Evolutionary conservation across 495 filamentous ascomycete species (phyloP).

Genomic region (Staphylotrichum tortipilum): DNA sequence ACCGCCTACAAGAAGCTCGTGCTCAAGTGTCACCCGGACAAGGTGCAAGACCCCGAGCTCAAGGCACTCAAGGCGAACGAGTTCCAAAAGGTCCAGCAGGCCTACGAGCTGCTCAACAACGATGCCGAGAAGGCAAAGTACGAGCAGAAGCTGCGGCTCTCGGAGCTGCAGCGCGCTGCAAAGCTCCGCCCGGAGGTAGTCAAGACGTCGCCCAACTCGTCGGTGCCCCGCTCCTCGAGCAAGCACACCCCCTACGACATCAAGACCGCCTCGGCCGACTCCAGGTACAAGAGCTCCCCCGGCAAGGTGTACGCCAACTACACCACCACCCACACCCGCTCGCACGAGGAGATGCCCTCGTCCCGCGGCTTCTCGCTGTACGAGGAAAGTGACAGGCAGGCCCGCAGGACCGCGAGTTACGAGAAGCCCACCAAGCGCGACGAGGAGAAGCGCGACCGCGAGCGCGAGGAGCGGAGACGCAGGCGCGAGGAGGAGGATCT

Average conservation of each 20-base stretch:
- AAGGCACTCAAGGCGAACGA: constrained; percentile 62
- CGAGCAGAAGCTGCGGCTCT: constrained; percentile 63
- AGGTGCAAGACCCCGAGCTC: constrained; percentile 67
- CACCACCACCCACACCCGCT: constrained; percentile 28
- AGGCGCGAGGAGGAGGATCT: constrained; percentile 29
- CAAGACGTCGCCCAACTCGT: constrained; percentile 30
- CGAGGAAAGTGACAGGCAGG: constrained; percentile 27
- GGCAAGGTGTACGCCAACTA: constrained; percentile 29
- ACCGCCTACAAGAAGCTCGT: constrained; percentile 83
- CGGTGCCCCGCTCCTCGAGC: constrained; percentile 25
- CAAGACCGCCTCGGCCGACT: constrained; percentile 26
- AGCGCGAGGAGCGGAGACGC: constrained; percentile 22
- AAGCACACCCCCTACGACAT: constrained; percentile 20
- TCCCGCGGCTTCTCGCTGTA: constrained; percentile 13
- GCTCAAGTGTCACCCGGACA: constrained; percentile 91
- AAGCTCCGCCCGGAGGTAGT: constrained; percentile 18
- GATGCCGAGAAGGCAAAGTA: constrained; percentile 61
- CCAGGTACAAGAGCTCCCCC: constrained; percentile 26
- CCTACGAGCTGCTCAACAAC: constrained; percentile 86
- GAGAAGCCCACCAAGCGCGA: constrained; percentile 34
- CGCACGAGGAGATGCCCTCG: constrained; percentile 33
- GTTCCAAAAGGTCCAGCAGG: constrained; percentile 88
- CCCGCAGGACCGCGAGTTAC: constrained; percentile 38
- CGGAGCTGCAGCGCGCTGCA: constrained; percentile 32
- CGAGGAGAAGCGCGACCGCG: constrained; percentile 31